Base-by-base conservation (phyloP, 1,139 yeast genomes). In the Hanseniaspora gamundiae region DNA sequence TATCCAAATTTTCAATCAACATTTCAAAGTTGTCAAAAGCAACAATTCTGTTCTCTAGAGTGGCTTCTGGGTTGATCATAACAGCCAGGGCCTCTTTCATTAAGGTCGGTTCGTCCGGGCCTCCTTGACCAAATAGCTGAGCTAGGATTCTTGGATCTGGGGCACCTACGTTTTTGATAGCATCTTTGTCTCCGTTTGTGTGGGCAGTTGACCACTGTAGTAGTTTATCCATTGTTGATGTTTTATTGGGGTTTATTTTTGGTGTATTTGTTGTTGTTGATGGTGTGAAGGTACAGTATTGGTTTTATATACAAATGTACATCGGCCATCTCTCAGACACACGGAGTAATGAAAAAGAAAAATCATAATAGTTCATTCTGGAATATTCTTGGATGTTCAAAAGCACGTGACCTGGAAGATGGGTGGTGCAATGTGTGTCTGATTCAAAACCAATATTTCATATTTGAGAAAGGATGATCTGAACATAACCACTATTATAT, bases 21-120 rank as follows among this genome's bases (percentile, higher is more conserved):
- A 88, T 86, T 61, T 91, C 96, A 56, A 88, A 81, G 60, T 87
- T 86, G 51, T 91, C 97, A 49, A 88, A 73, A 0, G 97, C 95
- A 14, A 76, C 74, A 47, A 79, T 71, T 52, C 80, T 80, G 55
- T 73, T 72, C 41, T 80, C 91, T 28, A 74, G 56, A 3, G 71
- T 70, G 17, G 79, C 79, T 40, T 76, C 80, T n/a, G 77, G 74
- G 56, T 75, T 71, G n/a, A 65, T 59, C 7, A 84, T 76, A 14
- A 83, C 80, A 9, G 59, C 57, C 59, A 86, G 74, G 28, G 85
- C 75, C 53, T 83, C 80, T 53, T 71, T 77, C 97, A 87, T 88
- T 46, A 83, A 66, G 2, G 85, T 70, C 7, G 94, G 88, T 59
- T 87, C 96, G 65, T 86, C 95, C 24, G 82, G 82, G 9, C 77